A percentile compares a stretch with the other conserved stretches of the same genome.
Evolutionary conservation across 2,329 filamentous ascomycete species (phyloP).

Genomic region (Neopestalotiopsis sp.): DNA sequence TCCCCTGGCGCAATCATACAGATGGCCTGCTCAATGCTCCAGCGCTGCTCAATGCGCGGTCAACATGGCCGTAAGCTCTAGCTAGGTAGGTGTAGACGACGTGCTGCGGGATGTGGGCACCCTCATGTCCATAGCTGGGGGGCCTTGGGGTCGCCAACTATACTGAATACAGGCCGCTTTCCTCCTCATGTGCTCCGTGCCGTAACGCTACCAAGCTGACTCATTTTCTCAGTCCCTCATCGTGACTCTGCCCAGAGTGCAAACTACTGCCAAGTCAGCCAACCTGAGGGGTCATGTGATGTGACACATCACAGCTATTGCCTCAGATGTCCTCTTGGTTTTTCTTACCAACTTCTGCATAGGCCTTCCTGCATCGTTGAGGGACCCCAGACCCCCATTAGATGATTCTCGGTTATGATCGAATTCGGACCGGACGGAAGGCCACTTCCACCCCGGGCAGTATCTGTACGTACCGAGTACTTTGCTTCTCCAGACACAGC

Average conservation of each 20-base stretch:
- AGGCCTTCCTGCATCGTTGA: neutral
- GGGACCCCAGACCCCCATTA: neutral
- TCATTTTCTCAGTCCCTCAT: conserved; percentile 2
- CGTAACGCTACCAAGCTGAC: neutral
- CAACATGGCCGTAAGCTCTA: neutral
- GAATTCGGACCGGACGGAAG: conserved; percentile 3
- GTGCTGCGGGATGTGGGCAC: neutral
- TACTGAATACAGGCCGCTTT: neutral
- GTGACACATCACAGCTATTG: neutral
- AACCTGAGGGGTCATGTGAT: conserved; percentile 7
- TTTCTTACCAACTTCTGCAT: neutral
- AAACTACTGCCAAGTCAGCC: conserved; percentile 5
- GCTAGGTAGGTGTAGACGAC: neutral
- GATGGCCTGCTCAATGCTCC: too few relatives aligned
- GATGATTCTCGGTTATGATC: conserved; percentile 1
- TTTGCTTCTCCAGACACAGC: conserved; percentile 10
- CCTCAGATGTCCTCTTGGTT: neutral
- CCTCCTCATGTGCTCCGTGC: neutral
- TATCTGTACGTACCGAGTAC: conserved; percentile 15
- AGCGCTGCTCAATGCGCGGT: neutral
- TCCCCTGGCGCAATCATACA: neutral
- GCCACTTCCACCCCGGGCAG: neutral
- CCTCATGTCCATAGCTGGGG: neutral
- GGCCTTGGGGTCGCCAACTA: neutral
- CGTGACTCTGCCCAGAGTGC: neutral